Evolutionary conservation across 2,329 filamentous ascomycete genomes (phyloP).

Genomic region (Colletotrichum trifolii): DNA sequence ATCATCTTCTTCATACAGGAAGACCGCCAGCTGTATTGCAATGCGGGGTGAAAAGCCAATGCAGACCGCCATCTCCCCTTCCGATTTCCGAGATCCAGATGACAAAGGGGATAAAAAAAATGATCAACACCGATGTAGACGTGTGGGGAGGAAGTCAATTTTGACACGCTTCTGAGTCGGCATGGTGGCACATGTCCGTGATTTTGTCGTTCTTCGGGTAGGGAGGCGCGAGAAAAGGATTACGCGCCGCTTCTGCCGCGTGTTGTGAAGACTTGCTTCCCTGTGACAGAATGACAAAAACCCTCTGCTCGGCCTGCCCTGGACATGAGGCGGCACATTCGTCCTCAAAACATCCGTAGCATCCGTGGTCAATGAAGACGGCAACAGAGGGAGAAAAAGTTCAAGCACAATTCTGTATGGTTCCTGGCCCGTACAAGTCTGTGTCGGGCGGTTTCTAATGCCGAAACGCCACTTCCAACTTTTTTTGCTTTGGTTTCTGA

Average conservation of each 20-base stretch:
- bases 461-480: constrained; percentile 30
- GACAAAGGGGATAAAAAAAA: constrained; percentile 33
- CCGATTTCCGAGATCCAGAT: constrained; percentile 20
- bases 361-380: neutral
- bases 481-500: neutral
- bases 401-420: constrained; percentile 32
- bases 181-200: constrained; percentile 18
- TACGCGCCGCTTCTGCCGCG: constrained; percentile 10
- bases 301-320: constrained; percentile 32
- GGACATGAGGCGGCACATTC: constrained; percentile 31
- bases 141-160: constrained; percentile 43
- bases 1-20: constrained; percentile 37
- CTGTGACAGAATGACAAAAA: neutral
- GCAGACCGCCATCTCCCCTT: constrained; percentile 29
- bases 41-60: constrained; percentile 36
- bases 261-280: neutral
- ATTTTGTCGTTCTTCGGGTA: constrained; percentile 16
- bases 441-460: constrained; percentile 31
- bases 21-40: constrained; percentile 37
- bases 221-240: neutral
- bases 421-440: constrained; percentile 21
- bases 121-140: constrained; percentile 7
- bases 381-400: constrained; percentile 14
- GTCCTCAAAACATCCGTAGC: constrained; percentile 33
- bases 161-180: constrained; percentile 24